phyloP scores from a whole-genome alignment of 306 rosid species.

The Geum urbanum region DNA sequence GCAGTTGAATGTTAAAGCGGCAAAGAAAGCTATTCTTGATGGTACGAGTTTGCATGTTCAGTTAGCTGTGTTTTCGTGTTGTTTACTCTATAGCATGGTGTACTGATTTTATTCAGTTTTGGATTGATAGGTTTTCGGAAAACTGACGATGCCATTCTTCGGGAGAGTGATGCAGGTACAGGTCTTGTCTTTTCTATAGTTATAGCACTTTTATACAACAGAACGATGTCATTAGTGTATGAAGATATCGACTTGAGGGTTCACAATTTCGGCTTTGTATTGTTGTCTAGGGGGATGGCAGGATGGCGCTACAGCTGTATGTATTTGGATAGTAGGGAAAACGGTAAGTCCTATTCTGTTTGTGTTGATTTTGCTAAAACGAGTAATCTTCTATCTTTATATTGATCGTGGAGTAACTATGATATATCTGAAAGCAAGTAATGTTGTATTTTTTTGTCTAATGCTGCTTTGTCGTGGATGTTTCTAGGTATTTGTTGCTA shows the following conservation, averaged over 20 bases:
- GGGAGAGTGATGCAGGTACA: constrained; percentile 64
- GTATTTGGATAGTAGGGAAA: constrained; percentile 79
- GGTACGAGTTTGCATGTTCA: constrained; percentile 39
- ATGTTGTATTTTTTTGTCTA: background rate
- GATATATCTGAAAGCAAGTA: background rate
- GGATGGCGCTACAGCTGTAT: constrained; percentile 91
- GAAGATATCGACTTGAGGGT: no score
- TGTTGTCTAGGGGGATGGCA: constrained; percentile 79
- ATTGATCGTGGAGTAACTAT: constrained; percentile 4
- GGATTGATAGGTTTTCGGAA: constrained; percentile 55
- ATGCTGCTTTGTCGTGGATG: constrained; percentile 23
- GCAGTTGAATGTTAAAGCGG: constrained; percentile 77
- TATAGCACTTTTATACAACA: no score
- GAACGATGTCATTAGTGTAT: no score
- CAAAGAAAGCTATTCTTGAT: constrained; percentile 77
- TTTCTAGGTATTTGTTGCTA: constrained; percentile 71
- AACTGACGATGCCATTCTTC: constrained; percentile 78
- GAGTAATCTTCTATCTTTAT: background rate
- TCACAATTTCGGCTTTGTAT: constrained; percentile 12
- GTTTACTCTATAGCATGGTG: background rate
- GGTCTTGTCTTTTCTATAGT: background rate
- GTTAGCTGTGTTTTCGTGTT: background rate
- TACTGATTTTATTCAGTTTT: background rate
- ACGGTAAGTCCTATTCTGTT: constrained; percentile 45
- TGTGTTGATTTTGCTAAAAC: background rate